Evolutionary conservation across 768 basidiomycete genomes (phyloP).

Genomic region (Lactifluus piperatus): DNA sequence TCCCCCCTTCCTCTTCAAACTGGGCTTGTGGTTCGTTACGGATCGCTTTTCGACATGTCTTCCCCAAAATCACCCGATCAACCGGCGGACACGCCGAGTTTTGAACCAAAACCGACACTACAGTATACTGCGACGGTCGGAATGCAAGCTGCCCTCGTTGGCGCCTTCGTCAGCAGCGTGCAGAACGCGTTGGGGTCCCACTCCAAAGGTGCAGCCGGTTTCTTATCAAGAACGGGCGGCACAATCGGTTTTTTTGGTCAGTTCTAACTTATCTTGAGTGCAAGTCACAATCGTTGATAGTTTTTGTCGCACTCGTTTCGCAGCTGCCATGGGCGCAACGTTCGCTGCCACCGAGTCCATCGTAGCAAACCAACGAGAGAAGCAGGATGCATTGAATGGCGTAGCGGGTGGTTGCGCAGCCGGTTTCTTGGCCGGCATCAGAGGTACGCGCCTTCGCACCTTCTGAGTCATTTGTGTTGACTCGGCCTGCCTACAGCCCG

Average conservation of each 20-base stretch:
- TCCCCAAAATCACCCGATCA: not conserved
- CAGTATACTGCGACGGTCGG: slow-evolving; percentile 48
- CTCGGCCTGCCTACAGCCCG: slow-evolving; percentile 49
- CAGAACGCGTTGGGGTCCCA: slow-evolving; percentile 80
- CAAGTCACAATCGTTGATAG: not conserved
- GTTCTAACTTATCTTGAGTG: slow-evolving; percentile 22
- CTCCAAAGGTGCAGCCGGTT: slow-evolving; percentile 72
- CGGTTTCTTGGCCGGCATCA: slow-evolving; percentile 82
- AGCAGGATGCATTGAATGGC: slow-evolving; percentile 74
- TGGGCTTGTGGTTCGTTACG: too few relatives aligned
- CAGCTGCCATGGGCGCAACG: slow-evolving; percentile 84
- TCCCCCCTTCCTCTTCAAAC: not conserved
- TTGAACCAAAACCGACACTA: slow-evolving; percentile 46
- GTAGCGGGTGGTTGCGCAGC: slow-evolving; percentile 87
- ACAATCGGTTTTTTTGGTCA: slow-evolving; percentile 89
- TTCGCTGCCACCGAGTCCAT: slow-evolving; percentile 77
- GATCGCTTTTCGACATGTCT: slow-evolving; percentile 11
- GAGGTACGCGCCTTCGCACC: slow-evolving; percentile 41
- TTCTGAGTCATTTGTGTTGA: not conserved
- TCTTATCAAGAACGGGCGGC: slow-evolving; percentile 79
- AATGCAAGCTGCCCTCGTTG: slow-evolving; percentile 57
- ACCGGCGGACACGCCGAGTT: slow-evolving; percentile 21
- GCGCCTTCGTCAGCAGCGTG: slow-evolving; percentile 58
- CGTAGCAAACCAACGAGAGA: slow-evolving; percentile 73
- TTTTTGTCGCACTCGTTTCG: not conserved